A percentile compares a stretch with the other conserved stretches of the same genome.
Evolutionary conservation across 1,284 basidiomycete species (phyloP).

Genomic region (Rhodotorula sp.): DNA sequence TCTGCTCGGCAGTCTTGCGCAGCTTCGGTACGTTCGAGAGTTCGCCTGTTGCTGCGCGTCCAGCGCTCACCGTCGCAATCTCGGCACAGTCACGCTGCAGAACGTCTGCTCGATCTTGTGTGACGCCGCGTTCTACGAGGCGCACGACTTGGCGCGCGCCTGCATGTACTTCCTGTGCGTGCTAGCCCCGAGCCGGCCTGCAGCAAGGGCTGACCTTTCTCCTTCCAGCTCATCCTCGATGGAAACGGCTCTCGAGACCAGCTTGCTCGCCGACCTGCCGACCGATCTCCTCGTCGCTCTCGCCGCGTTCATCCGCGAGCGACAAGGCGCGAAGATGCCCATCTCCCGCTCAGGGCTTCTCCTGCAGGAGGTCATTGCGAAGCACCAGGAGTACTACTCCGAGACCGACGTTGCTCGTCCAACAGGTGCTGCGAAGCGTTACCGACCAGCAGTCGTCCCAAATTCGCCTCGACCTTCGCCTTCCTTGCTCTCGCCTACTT

Average conservation of each 20-base stretch:
- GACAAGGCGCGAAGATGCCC: constrained; percentile 64
- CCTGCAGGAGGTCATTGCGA: constrained; percentile 61
- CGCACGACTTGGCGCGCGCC: constrained; percentile 64
- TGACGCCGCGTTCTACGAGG: constrained; percentile 78
- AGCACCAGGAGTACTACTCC: constrained; percentile 72
- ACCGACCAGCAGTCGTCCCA: constrained; percentile 40
- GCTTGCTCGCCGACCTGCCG: constrained; percentile 70
- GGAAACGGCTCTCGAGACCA: constrained; percentile 81
- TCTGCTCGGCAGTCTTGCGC: constrained; percentile 75
- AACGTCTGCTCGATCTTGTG: constrained; percentile 79
- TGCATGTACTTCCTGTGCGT: constrained; percentile 71
- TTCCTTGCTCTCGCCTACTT: constrained; percentile 41
- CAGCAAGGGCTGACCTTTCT: too few relatives aligned
- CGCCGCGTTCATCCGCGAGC: constrained; percentile 58
- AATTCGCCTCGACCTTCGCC: constrained; percentile 57
- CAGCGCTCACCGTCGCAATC: constrained; percentile 14
- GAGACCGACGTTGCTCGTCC: constrained; percentile 74
- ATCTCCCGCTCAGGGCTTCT: constrained; percentile 62
- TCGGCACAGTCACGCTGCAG: constrained; percentile 62
- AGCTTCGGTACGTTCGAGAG: constrained; percentile 42
- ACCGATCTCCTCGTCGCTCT: constrained; percentile 67
- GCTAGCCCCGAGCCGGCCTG: too few relatives aligned
- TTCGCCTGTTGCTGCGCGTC: too few relatives aligned
- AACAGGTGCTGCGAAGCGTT: constrained; percentile 54
- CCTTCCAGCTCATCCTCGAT: constrained; percentile 60